Conservation (phyloP, 179 eudicot species). For the Drosera spatulata region DNA sequence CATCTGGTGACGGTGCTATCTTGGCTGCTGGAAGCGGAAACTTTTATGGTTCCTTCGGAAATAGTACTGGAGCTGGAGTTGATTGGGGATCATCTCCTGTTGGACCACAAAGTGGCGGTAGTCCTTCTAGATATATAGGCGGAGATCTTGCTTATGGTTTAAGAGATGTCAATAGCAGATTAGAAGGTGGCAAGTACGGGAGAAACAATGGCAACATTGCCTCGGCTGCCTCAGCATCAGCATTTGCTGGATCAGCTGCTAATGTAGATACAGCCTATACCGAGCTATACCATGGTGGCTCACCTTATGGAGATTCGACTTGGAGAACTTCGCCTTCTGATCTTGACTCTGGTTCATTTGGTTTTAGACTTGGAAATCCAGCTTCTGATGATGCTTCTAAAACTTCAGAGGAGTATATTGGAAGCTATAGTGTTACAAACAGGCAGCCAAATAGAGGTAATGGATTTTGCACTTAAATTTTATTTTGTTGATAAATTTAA, state of each 20-base stretch:
- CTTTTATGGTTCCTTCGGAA: conserved; percentile 16
- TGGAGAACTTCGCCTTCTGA: conserved; percentile 27
- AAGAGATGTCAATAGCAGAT: conserved; percentile 11
- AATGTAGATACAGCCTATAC: conserved; percentile 29
- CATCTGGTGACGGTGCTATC: conserved; percentile 9
- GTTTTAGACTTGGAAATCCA: conserved; percentile 25
- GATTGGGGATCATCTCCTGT: conserved; percentile 16
- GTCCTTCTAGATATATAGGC: conserved; percentile 31
- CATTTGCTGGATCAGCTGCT: conserved; percentile 18
- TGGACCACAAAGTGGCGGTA: conserved; percentile 16
- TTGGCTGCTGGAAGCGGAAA: conserved; percentile 17
- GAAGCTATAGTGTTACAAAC: too few relatives aligned
- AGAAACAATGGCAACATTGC: conserved; percentile 12
- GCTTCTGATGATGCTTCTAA: conserved; percentile 38
- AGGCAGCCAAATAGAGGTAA: too few relatives aligned
- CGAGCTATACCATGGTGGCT: conserved; percentile 13
- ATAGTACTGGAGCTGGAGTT: conserved; percentile 34
- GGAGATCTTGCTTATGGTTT: conserved; percentile 20
- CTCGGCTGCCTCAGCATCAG: conserved; percentile 12
- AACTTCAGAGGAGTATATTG: background rate
- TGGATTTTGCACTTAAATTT: background rate
- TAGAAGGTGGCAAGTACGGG: conserved; percentile 9
- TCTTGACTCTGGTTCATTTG: conserved; percentile 30
- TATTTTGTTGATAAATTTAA: too few relatives aligned
- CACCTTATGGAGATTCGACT: conserved; percentile 12